Evolutionary conservation across 1,284 basidiomycete genomes (phyloP).

Genomic region (Gymnopus androsaceus): DNA sequence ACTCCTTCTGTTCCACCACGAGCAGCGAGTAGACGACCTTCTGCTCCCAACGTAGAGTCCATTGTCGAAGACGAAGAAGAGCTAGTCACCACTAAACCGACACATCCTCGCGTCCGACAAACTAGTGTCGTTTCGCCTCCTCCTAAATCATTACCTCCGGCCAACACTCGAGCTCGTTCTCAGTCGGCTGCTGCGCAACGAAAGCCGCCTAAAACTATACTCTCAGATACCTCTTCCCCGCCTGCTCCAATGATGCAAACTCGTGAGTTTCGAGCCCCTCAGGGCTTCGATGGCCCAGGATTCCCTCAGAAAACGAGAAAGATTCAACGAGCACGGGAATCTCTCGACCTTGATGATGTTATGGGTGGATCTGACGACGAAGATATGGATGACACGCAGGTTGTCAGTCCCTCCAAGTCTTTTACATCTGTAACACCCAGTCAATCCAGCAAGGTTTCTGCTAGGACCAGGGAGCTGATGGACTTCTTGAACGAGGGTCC

Average conservation of each 20-base stretch:
- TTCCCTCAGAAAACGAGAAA: slow-evolving; percentile 51
- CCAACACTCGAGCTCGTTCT: slow-evolving; percentile 37
- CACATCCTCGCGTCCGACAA: slow-evolving; percentile 32
- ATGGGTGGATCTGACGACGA: slow-evolving; percentile 70
- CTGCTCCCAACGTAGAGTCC: slow-evolving; percentile 60
- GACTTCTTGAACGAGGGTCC: slow-evolving; percentile 67
- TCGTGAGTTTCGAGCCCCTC: slow-evolving; percentile 19
- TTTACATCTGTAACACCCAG: slow-evolving; percentile 30
- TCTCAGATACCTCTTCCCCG: slow-evolving; percentile 24
- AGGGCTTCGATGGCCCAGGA: slow-evolving; percentile 29
- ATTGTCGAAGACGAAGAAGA: slow-evolving; percentile 58
- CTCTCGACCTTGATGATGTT: slow-evolving; percentile 71
- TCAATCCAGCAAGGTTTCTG: slow-evolving; percentile 40
- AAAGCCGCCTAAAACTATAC: slow-evolving; percentile 27
- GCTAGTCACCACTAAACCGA: slow-evolving; percentile 30
- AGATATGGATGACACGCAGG: slow-evolving; percentile 29
- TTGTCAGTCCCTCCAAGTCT: slow-evolving; percentile 18
- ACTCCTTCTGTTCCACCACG: slow-evolving; percentile 36
- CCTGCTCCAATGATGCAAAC: slow-evolving; percentile 21
- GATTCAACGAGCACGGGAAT: slow-evolving; percentile 60
- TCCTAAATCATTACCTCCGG: slow-evolving; percentile 22
- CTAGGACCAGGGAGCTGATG: slow-evolving; percentile 62
- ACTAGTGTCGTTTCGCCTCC: slow-evolving; percentile 35
- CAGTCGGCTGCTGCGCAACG: slow-evolving; percentile 35
- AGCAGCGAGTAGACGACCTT: slow-evolving; percentile 39